phyloP scores from a whole-genome alignment of 1,139 yeast genomes.

The Magnusiomyces paraingens region DNA sequence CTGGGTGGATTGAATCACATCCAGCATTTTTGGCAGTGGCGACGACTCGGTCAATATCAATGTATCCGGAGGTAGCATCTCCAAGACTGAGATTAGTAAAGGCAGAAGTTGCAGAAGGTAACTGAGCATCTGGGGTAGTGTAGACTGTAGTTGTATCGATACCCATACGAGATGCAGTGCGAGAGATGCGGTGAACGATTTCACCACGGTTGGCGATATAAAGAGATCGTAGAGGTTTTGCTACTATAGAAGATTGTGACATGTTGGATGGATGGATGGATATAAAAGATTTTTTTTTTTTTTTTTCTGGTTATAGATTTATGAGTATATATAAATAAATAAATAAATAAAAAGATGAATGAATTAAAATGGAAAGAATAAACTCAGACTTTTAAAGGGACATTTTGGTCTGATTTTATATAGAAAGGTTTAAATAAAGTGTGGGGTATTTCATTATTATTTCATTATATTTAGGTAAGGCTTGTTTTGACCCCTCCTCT shows the following conservation, averaged over 20 bases:
- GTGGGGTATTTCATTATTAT: too few species aligned
- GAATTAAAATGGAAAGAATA: too few species aligned
- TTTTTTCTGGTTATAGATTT: too few species aligned
- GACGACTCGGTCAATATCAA: constrained; percentile 39
- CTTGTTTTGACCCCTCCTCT: too few species aligned
- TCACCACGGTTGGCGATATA: constrained; percentile 45
- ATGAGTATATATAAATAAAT: background rate
- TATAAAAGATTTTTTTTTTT: too few species aligned
- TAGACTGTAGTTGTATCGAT: constrained; percentile 39
- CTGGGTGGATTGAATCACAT: constrained; percentile 43
- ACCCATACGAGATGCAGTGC: constrained; percentile 37
- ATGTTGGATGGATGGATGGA: constrained; percentile 1
- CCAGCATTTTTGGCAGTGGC: constrained; percentile 36
- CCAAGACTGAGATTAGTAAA: constrained; percentile 37
- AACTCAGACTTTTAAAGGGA: too few species aligned
- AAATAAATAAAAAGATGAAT: background rate
- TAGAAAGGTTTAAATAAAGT: too few species aligned
- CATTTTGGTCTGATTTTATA: too few species aligned
- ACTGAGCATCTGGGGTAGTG: constrained; percentile 40
- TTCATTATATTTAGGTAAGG: too few species aligned
- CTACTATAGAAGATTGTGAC: constrained; percentile 12
- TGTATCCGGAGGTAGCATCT: constrained; percentile 39
- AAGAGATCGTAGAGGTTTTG: constrained; percentile 32
- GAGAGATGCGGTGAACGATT: constrained; percentile 41
- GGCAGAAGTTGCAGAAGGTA: constrained; percentile 38